These are phyloP conservation scores for Rhodamnia argentea DNA, from an alignment of 345 rosid species.

Conservation along the genomic window DNA sequence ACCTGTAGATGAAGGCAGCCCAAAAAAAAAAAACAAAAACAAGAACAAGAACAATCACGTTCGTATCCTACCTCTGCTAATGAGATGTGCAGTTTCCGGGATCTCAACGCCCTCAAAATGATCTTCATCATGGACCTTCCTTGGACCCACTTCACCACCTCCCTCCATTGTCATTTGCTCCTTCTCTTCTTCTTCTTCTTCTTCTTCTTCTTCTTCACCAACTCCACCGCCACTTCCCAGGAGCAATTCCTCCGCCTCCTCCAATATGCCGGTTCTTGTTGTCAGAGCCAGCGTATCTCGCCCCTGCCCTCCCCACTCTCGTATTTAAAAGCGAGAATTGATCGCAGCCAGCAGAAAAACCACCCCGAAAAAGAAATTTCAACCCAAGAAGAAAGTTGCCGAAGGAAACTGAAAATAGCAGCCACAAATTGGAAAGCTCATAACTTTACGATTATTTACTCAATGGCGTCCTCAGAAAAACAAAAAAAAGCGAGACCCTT, in stretches of 20 bases:
- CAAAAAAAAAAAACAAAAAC: not conserved
- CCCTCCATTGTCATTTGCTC: not conserved
- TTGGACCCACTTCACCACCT: not conserved
- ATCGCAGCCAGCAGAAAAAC: not conserved
- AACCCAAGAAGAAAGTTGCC: not conserved
- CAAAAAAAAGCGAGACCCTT: not conserved
- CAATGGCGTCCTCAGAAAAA: not conserved
- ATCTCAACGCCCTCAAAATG: constrained; percentile 16
- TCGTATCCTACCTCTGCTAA: constrained; percentile 47
- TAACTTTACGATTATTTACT: no score
- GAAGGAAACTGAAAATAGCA: not conserved
- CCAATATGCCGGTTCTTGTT: constrained; percentile 1
- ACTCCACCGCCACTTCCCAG: not conserved
- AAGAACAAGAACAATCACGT: not conserved
- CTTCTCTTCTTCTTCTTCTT: not conserved
- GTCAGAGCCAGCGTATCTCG: not conserved
- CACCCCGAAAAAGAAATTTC: not conserved
- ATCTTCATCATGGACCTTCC: constrained; percentile 15
- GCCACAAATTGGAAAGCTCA: no score
- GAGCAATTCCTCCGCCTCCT: constrained; percentile 11
- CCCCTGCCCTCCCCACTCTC: not conserved
- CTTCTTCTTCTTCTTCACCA: not conserved
- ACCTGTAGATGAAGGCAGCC: not conserved
- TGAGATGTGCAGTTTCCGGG: constrained; percentile 79
- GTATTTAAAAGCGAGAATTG: not conserved